A percentile compares a stretch with the other conserved stretches of the same genome.
Evolutionary conservation across 75 land plant species (phyloP).

Genomic region (Isoetes taiwanensis): DNA sequence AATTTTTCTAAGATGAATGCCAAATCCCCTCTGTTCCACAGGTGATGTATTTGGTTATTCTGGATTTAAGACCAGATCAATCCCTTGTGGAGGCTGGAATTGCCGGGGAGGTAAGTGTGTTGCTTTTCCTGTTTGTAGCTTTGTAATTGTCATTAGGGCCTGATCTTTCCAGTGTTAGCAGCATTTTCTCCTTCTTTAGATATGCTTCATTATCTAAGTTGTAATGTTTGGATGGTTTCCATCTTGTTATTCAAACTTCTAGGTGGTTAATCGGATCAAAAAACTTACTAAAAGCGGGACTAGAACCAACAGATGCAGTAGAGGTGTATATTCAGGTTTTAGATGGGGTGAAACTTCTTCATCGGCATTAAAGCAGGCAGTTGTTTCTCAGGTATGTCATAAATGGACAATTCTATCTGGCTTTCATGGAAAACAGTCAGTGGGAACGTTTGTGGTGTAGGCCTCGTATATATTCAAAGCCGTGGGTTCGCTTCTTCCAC

Average conservation of each 20-base stretch:
- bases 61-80: slow-evolving; percentile 83
- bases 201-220: too few relatives aligned
- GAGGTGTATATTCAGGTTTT: slow-evolving; percentile 55
- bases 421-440: too few relatives aligned
- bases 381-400: slow-evolving; percentile 72
- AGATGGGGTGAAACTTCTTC: slow-evolving; percentile 12
- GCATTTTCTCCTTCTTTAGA: too few relatives aligned
- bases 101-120: slow-evolving; percentile 95
- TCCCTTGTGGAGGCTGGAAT: slow-evolving; percentile 75
- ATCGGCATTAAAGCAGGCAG: slow-evolving; percentile 25
- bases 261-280: slow-evolving; percentile 89
- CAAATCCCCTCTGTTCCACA: too few relatives aligned
- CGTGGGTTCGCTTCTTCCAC: slow-evolving; percentile 54
- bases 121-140: too few relatives aligned
- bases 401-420: too few relatives aligned
- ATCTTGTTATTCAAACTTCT: slow-evolving; percentile 2
- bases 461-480: slow-evolving; percentile 60
- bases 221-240: background rate
- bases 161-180: too few relatives aligned
- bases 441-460: slow-evolving; percentile 41
- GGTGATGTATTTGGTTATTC: slow-evolving; percentile 90
- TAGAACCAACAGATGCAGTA: slow-evolving; percentile 82
- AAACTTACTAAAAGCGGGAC: slow-evolving; percentile 85
- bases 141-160: too few relatives aligned
- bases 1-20: too few relatives aligned